Evolutionary conservation across 805 yeast genomes (phyloP).

Genomic region (Cephaloascus albidus): DNA sequence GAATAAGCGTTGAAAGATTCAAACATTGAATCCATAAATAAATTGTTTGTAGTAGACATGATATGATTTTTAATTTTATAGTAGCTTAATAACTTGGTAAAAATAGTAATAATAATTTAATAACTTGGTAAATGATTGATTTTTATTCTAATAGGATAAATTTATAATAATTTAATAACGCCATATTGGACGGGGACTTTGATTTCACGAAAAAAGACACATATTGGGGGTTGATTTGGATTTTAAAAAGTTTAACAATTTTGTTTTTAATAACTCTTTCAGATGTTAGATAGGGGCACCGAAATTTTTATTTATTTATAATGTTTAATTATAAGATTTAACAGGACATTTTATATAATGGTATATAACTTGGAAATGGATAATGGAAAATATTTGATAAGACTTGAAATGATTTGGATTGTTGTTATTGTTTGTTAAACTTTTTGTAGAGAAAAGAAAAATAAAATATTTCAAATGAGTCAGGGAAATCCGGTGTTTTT

Average conservation of each 20-base stretch:
- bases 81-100: too few relatives aligned
- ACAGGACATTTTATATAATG: neutral
- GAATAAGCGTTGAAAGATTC: neutral
- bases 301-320: neutral
- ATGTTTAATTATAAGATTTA: neutral
- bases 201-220: neutral
- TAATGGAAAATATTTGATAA: neutral
- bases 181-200: neutral
- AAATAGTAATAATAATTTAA: too few relatives aligned
- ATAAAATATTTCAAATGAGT: neutral
- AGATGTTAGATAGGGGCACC: neutral
- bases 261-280: neutral
- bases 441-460: neutral
- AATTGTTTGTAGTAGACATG: neutral
- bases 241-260: neutral
- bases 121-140: neutral
- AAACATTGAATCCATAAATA: neutral
- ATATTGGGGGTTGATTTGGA: neutral
- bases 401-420: neutral
- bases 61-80: too few relatives aligned
- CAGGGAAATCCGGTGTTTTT: neutral
- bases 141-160: neutral
- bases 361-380: neutral
- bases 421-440: neutral
- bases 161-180: neutral